phyloP scores from a whole-genome alignment of 1,284 basidiomycete species.

The Ganoderma resinaceum region DNA sequence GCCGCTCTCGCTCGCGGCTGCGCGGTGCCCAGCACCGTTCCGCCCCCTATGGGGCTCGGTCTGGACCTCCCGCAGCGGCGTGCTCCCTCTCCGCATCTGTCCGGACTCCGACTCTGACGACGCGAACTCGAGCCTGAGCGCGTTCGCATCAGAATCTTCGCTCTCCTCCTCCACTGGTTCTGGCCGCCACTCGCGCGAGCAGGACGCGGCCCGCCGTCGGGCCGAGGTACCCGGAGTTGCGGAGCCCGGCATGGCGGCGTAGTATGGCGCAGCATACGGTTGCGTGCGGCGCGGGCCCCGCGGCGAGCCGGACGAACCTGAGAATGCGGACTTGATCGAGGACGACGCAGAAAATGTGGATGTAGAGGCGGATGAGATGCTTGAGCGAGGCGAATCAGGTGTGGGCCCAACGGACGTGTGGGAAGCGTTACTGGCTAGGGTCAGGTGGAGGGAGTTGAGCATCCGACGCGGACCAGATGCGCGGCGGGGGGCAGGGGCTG shows the following conservation, averaged over 20 bases:
- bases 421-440: conserved; percentile 6
- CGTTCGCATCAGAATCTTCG: conserved; percentile 15
- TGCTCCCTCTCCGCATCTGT: neutral
- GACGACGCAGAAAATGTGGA: conserved; percentile 24
- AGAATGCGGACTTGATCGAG: conserved; percentile 18
- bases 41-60: conserved; percentile 9
- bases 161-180: conserved; percentile 28
- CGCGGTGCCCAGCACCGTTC: conserved; percentile 11
- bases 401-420: neutral
- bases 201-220: conserved; percentile 17
- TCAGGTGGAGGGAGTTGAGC: conserved; percentile 23
- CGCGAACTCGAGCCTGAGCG: conserved; percentile 19
- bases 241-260: conserved; percentile 42
- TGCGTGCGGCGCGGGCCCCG: conserved; percentile 44
- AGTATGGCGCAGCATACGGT: conserved; percentile 51
- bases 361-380: conserved; percentile 24
- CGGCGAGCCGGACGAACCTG: conserved; percentile 19
- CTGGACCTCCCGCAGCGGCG: conserved; percentile 5
- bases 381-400: conserved; percentile 27
- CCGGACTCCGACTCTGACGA: conserved; percentile 5
- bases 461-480: conserved; percentile 18
- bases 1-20: conserved; percentile 24
- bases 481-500: conserved; percentile 9
- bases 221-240: neutral
- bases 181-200: conserved; percentile 17